These are phyloP conservation scores for Fusarium clavum DNA, from an alignment of 2,329 filamentous ascomycete genomes.

Conservation along the genomic window DNA sequence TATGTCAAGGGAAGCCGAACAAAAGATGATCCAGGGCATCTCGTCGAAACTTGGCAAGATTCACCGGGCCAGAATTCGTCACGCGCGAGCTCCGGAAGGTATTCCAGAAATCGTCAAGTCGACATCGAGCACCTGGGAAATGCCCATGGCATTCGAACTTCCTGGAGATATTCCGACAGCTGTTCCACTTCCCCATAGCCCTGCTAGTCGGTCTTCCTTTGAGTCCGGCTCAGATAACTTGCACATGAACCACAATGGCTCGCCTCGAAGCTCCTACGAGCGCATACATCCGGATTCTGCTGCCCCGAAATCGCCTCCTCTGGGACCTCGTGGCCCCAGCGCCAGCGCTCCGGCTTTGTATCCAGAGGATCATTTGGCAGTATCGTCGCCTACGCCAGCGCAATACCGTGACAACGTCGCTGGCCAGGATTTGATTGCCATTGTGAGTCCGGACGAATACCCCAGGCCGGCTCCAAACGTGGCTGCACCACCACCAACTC, in stretches of 20 bases:
- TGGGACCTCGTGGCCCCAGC: conserved; percentile 45
- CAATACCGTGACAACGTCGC: conserved; percentile 66
- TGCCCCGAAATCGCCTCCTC: conserved; percentile 46
- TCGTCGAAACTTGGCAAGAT: conserved; percentile 87
- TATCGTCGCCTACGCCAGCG: conserved; percentile 67
- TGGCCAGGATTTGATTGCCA: conserved; percentile 76
- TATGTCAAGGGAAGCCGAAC: conserved; percentile 77
- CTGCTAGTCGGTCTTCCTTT: conserved; percentile 64
- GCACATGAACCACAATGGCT: conserved; percentile 54
- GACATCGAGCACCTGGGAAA: conserved; percentile 54
- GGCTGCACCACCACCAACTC: conserved; percentile 45
- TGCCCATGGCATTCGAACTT: conserved; percentile 68
- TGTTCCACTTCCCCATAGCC: conserved; percentile 51
- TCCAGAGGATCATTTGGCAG: conserved; percentile 64
- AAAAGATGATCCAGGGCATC: conserved; percentile 80
- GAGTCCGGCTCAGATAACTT: conserved; percentile 67
- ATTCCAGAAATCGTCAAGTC: conserved; percentile 60
- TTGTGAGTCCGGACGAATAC: conserved; percentile 69
- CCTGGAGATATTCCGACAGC: conserved; percentile 65
- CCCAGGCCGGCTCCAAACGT: conserved; percentile 56
- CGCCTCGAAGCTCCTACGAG: conserved; percentile 65
- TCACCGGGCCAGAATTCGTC: conserved; percentile 77
- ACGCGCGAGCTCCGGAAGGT: conserved; percentile 61
- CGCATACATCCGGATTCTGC: conserved; percentile 50
- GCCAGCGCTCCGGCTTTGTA: conserved; percentile 47